Evolutionary conservation across 2,329 filamentous ascomycete genomes (phyloP).

Genomic region (Fusarium brevicatenulatum): DNA sequence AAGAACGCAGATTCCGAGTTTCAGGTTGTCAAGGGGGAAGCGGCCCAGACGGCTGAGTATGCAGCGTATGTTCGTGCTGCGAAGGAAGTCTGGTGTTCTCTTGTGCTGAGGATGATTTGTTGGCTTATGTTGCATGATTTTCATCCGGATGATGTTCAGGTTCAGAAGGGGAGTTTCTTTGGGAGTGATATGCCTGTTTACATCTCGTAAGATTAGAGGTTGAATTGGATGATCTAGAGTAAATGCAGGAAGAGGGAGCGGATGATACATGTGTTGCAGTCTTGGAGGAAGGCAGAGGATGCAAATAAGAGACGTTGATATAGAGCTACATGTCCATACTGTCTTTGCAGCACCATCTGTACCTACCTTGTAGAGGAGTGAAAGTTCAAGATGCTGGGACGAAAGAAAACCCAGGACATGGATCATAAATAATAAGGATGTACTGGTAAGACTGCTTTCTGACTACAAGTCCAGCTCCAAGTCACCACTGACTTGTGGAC

Average conservation of each 20-base stretch:
- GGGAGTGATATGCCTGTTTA: slow-evolving; percentile 11
- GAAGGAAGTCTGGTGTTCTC: slow-evolving; percentile 4
- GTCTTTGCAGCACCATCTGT: not conserved
- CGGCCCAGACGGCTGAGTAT: slow-evolving; percentile 1
- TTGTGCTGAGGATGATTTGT: slow-evolving; percentile 15
- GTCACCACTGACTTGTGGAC: accelerated
- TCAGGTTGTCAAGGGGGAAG: not conserved
- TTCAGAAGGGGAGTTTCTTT: slow-evolving; percentile 4
- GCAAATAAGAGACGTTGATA: not conserved
- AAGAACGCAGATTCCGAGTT: slow-evolving; percentile 14
- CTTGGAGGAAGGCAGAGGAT: not conserved
- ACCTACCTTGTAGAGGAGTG: not conserved
- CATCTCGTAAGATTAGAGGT: not conserved
- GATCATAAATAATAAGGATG: too few species aligned
- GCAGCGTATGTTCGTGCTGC: not conserved
- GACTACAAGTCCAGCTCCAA: not conserved
- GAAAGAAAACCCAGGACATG: too few species aligned
- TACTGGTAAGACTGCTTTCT: not conserved
- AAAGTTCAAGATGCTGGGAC: not conserved
- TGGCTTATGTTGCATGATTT: slow-evolving; percentile 20
- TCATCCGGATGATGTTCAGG: slow-evolving; percentile 2
- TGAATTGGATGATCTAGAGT: not conserved
- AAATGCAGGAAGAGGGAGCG: accelerated
- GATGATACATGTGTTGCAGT: not conserved
- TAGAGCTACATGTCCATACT: not conserved